A percentile compares a stretch with the other conserved stretches of the same genome.
These are phyloP conservation scores for Verticillium albo-atrum DNA, from an alignment of 2,329 filamentous ascomycete genomes.

Conservation along the genomic window DNA sequence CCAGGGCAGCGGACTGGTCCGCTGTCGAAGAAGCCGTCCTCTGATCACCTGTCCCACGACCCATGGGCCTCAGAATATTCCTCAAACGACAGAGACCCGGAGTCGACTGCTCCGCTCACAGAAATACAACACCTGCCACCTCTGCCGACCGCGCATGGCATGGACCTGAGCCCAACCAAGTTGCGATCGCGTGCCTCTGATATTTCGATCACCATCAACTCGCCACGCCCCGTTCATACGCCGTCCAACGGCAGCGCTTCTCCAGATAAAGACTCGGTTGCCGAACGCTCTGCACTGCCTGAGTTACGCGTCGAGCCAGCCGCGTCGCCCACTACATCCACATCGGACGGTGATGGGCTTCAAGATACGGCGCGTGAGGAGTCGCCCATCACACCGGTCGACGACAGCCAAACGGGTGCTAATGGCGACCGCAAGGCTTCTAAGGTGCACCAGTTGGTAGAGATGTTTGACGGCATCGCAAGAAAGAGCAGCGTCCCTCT, in stretches of 20 bases:
- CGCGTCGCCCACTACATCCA: conserved; percentile 4
- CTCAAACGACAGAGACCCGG: conserved; percentile 16
- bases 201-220: background rate
- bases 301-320: background rate
- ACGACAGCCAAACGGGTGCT: conserved; percentile 29
- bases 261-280: background rate
- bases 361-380: conserved; percentile 26
- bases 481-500: conserved; percentile 10
- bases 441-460: conserved; percentile 47
- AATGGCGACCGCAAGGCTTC: conserved; percentile 26
- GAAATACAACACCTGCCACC: conserved; percentile 13
- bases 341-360: conserved; percentile 10
- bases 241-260: too few relatives aligned
- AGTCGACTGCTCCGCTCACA: conserved; percentile 10
- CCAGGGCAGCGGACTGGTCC: conserved; percentile 23
- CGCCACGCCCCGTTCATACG: background rate
- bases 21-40: conserved; percentile 24
- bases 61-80: conserved; percentile 32
- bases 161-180: background rate
- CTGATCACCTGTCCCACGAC: conserved; percentile 33
- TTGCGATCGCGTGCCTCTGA: background rate
- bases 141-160: conserved; percentile 5
- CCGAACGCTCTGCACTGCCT: conserved; percentile 2
- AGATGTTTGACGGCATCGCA: conserved; percentile 43
- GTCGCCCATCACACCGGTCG: conserved; percentile 40